phyloP scores from a whole-genome alignment of 768 basidiomycete species.

The Lentinula raphanica region DNA sequence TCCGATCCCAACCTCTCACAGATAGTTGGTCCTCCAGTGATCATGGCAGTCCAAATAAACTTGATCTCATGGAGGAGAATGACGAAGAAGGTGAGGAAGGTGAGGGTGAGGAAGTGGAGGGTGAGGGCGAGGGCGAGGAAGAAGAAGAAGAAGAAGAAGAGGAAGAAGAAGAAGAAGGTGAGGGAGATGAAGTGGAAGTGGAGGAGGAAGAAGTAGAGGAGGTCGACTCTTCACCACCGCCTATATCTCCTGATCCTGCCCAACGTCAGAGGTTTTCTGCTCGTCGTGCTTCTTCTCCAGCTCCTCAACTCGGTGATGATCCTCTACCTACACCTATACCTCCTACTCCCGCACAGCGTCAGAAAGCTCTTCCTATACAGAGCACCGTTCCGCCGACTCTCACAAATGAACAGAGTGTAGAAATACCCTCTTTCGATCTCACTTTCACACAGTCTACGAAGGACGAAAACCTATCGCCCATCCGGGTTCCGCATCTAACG shows the following conservation, averaged over 20 bases:
- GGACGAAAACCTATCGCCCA: not conserved
- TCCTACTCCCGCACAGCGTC: not conserved
- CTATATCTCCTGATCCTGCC: not conserved
- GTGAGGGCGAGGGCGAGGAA: no score
- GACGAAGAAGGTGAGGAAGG: no score
- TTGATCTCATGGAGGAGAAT: no score
- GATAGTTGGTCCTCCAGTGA: conserved; percentile 1
- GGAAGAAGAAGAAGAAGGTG: not conserved
- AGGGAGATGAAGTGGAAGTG: not conserved
- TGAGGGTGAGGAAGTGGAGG: no score
- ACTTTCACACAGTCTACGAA: not conserved
- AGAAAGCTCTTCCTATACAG: not conserved
- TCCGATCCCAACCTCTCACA: not conserved
- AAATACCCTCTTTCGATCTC: not conserved
- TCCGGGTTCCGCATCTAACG: not conserved
- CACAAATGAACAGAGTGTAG: not conserved
- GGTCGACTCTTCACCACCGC: not conserved
- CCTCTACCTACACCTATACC: not conserved
- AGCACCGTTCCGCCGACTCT: not conserved
- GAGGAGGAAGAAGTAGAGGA: not conserved
- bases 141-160: not conserved
- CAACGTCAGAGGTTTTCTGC: not conserved
- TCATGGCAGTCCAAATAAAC: not conserved
- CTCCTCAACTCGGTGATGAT: no score
- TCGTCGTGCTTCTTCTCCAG: not conserved